phyloP scores from a whole-genome alignment of 2,329 filamentous ascomycete genomes.

The Pyricularia sp. region DNA sequence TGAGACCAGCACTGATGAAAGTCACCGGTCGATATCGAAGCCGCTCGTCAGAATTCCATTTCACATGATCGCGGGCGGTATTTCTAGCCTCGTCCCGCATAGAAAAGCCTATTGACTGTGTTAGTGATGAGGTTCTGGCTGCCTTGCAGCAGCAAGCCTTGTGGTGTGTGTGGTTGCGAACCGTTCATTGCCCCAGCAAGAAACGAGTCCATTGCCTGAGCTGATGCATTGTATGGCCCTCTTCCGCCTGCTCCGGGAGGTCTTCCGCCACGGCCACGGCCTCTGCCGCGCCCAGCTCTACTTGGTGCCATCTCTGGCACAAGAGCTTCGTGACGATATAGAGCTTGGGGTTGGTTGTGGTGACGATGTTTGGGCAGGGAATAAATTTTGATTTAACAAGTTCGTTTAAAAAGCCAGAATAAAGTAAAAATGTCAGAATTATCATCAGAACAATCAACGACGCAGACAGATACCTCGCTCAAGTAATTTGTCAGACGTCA shows the following conservation, averaged over 20 bases:
- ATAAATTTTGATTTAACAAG: not conserved
- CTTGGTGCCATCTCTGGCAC: not conserved
- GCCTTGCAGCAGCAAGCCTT: conserved; percentile 9
- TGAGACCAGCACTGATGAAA: conserved; percentile 44
- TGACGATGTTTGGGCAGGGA: not conserved
- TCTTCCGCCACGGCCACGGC: not conserved
- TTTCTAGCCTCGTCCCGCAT: conserved; percentile 41
- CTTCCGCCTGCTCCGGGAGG: not conserved
- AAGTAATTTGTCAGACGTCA: not conserved
- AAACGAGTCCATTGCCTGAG: conserved; percentile 3
- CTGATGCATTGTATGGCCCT: not conserved
- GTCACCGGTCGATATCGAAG: conserved; percentile 38
- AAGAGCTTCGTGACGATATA: not conserved
- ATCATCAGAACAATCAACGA: not conserved
- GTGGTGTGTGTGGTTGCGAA: not conserved
- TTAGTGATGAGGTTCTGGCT: not conserved
- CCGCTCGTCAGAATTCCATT: conserved; percentile 27
- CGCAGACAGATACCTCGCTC: not conserved
- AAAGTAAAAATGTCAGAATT: not conserved
- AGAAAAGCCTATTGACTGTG: conserved; percentile 21
- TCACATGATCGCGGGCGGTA: conserved; percentile 34
- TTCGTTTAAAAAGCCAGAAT: not conserved
- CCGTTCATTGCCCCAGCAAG: not conserved
- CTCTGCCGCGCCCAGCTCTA: not conserved
- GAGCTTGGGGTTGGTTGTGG: not conserved